Conservation (phyloP, 345 rosid genomes). For the Sonneratia caseolaris region DNA sequence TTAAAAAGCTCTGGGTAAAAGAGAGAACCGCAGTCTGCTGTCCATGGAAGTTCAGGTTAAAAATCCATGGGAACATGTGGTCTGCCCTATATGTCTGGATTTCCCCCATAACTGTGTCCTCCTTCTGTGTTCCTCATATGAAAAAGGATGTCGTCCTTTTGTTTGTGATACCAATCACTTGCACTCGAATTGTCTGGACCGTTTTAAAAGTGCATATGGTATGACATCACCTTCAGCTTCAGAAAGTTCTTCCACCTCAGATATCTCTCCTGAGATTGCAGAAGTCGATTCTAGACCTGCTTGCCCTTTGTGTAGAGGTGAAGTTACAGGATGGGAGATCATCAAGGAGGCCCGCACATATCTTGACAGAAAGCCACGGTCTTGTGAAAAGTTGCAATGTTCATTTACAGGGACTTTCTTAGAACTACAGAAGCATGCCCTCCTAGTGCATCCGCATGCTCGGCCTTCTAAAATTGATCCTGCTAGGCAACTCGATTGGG, state of each 20-base stretch:
- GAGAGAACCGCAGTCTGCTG: not conserved
- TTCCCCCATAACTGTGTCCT: constrained; percentile 86
- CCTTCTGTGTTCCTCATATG: constrained; percentile 71
- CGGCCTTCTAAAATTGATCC: constrained; percentile 87
- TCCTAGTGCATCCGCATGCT: constrained; percentile 73
- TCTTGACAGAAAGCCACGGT: constrained; percentile 66
- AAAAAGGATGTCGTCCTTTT: constrained; percentile 78
- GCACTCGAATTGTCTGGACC: constrained; percentile 89
- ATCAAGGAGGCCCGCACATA: constrained; percentile 60
- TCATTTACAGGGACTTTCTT: constrained; percentile 49
- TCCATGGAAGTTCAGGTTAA: constrained; percentile 42
- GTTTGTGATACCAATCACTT: constrained; percentile 77
- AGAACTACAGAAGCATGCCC: constrained; percentile 67
- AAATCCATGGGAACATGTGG: constrained; percentile 64
- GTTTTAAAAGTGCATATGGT: constrained; percentile 67
- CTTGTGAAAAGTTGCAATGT: constrained; percentile 69
- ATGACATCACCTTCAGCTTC: constrained; percentile 42
- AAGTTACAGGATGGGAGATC: constrained; percentile 77
- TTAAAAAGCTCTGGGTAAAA: not conserved
- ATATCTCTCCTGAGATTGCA: constrained; percentile 19
- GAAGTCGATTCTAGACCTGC: constrained; percentile 47
- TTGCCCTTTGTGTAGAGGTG: constrained; percentile 94
- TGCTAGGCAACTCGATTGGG: constrained; percentile 89
- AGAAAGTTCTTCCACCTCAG: constrained; percentile 20
- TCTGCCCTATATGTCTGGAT: constrained; percentile 88